These are phyloP conservation scores for Colletotrichum ledebouriae DNA, from an alignment of 2,329 filamentous ascomycete species.

Conservation along the genomic window DNA sequence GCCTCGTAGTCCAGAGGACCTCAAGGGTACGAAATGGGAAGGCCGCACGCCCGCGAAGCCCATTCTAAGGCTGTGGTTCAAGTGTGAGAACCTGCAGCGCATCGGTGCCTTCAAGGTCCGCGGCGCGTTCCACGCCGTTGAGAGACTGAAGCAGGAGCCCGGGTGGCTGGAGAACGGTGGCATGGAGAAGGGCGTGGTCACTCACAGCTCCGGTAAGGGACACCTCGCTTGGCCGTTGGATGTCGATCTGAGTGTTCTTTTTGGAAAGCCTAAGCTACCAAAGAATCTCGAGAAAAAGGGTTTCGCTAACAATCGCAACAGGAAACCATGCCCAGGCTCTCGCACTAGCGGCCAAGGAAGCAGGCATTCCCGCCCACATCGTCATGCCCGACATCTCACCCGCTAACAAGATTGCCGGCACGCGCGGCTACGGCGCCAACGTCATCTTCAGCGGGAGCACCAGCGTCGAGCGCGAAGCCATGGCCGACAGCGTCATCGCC, in stretches of 20 bases:
- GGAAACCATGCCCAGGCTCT: conserved; percentile 97
- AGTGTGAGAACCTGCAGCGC: conserved; percentile 93
- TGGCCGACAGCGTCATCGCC: conserved; percentile 75
- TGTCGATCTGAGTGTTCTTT: no score
- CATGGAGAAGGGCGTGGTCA: conserved; percentile 79
- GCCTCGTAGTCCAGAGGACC: conserved; percentile 67
- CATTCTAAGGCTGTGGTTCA: conserved; percentile 85
- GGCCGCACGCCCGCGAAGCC: conserved; percentile 72
- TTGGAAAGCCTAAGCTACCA: no score
- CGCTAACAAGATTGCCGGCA: conserved; percentile 89
- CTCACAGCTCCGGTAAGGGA: conserved; percentile 86
- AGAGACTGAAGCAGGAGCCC: conserved; percentile 73
- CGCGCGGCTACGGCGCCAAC: conserved; percentile 80
- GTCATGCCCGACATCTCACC: conserved; percentile 92
- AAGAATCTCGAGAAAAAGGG: background rate
- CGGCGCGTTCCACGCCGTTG: conserved; percentile 89
- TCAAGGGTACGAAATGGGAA: conserved; percentile 69
- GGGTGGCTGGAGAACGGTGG: conserved; percentile 73
- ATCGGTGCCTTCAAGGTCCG: conserved; percentile 94
- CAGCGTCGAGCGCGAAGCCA: conserved; percentile 82
- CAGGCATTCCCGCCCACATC: conserved; percentile 84
- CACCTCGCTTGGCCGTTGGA: no score
- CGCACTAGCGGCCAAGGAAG: conserved; percentile 82
- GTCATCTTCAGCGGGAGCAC: conserved; percentile 89
- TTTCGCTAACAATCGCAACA: conserved; percentile 50